phyloP scores from a whole-genome alignment of 305 asterid genomes.

The Plantago coronopus region DNA sequence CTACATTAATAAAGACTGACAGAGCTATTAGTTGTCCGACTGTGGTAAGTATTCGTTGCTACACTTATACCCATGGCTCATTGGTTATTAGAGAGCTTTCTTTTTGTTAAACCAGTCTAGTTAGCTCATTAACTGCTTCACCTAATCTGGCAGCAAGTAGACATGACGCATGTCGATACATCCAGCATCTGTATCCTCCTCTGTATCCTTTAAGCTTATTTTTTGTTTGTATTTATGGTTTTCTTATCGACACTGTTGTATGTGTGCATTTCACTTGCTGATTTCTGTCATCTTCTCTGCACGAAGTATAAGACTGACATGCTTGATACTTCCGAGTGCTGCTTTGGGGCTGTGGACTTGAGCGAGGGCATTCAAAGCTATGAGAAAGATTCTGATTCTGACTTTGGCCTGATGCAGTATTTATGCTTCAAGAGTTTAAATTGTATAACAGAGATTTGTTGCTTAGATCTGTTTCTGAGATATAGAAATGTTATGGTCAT shows the following conservation, averaged over 20 bases:
- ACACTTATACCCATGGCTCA: constrained; percentile 15
- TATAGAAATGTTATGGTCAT: no score
- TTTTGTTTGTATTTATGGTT: constrained; percentile 10
- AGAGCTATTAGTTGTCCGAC: constrained; percentile 7
- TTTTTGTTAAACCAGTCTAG: constrained; percentile 26
- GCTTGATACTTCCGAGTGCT: background rate
- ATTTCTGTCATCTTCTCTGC: background rate
- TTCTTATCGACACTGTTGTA: background rate
- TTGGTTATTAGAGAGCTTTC: constrained; percentile 19
- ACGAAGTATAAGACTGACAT: no score
- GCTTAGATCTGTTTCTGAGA: no score
- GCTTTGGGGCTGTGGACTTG: background rate
- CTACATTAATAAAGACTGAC: background rate
- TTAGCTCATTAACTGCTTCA: constrained; percentile 24
- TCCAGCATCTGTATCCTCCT: constrained; percentile 68
- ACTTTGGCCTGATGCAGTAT: no score
- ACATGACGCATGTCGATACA: constrained; percentile 49
- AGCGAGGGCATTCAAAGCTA: background rate
- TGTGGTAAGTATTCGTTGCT: constrained; percentile 31
- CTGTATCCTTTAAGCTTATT: constrained; percentile 60
- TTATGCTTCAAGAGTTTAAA: no score
- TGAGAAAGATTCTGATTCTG: no score
- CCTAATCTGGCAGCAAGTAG: constrained; percentile 53
- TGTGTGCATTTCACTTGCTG: constrained; percentile 10
- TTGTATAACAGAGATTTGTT: no score